Base-by-base conservation (phyloP, 495 filamentous ascomycete genomes). In the Jackrogersella multiformis region DNA sequence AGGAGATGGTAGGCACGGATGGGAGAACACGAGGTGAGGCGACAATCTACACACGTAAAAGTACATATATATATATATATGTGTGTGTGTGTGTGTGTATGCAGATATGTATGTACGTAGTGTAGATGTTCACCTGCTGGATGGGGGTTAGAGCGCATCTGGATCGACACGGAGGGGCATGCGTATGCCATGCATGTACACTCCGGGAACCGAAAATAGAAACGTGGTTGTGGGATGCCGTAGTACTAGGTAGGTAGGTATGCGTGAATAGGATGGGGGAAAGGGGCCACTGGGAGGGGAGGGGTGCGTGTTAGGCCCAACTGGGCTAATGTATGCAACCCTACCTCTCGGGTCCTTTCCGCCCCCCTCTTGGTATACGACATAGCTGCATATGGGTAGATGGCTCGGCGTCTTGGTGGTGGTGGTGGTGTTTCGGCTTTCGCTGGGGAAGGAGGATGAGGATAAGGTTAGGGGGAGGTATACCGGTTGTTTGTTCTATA, bases 121-220 rank as follows among this genome's bases (percentile, higher is more conserved):
- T 30, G 26, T 3, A 30, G 35, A 38, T 38, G n/a, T n/a, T n/a
- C n/a, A n/a, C n/a, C n/a, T 30, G 26, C 26, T 30, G 3, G 3
- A 12, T 13, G 23, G 7, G 15, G 13, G 45, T 15, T 23, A 13
- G 21, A 12, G 34, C 7, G 16, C 51, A 48, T 56, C 49, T 39
- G 28, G 38, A 32, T 26, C 8, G 2, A 16, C 12, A n/a, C 18
- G 15, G 24, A 13, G 24, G 35, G 42, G 10, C 28, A 36, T 53
- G 28, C 51, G 56, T 63, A 63, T 63, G 60, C 51, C 39, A 63
- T 62, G 64, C 64, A 62, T 52, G 64, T 61, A 51, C 56, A 56
- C 18, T 54, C 32, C 41, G 32, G 36, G 15, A 45, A 42, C 51
- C 53, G 64, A 62, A 68, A 68, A 68, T 68, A 68, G 58, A 56